Evolutionary conservation across 2,329 filamentous ascomycete genomes (phyloP).

Genomic region (Monilinia polystroma): DNA sequence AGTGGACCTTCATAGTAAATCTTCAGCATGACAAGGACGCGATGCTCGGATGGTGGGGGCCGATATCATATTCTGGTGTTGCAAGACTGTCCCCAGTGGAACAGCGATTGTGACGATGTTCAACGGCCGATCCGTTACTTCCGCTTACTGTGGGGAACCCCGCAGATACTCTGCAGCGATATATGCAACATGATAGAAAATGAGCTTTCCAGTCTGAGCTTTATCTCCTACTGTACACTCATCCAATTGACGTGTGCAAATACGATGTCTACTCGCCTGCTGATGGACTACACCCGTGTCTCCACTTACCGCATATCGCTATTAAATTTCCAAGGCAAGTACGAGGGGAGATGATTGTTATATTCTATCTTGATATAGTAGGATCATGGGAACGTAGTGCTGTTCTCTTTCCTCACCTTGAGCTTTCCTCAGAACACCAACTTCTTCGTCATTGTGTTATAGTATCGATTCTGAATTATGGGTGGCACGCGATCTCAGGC

Average conservation of each 20-base stretch:
- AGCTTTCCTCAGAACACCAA: conserved; percentile 18
- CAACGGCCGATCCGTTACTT: conserved; percentile 20
- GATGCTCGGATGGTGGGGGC: conserved; percentile 16
- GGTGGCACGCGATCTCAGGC: conserved; percentile 17
- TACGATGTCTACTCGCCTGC: conserved; percentile 3
- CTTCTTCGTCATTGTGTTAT: conserved; percentile 7
- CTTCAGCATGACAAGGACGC: conserved; percentile 5
- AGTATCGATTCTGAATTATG: conserved; percentile 16
- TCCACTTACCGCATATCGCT: conserved; percentile 9
- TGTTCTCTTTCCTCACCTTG: conserved; percentile 16
- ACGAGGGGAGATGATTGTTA: conserved; percentile 6
- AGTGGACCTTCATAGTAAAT: background rate
- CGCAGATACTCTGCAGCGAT: conserved; percentile 14
- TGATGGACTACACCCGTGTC: background rate
- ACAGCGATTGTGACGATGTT: conserved; percentile 16
- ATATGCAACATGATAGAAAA: conserved; percentile 21
- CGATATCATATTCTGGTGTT: conserved; percentile 17
- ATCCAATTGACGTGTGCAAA: conserved; percentile 15
- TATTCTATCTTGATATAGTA: conserved; percentile 18
- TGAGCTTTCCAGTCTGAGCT: conserved; percentile 3
- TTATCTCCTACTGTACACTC: conserved; percentile 8
- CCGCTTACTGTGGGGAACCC: conserved; percentile 20
- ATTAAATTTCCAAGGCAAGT: conserved; percentile 11
- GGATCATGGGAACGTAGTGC: conserved; percentile 16
- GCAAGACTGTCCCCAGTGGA: conserved; percentile 9